A percentile compares a stretch with the other conserved stretches of the same genome.
Evolutionary conservation across 2,329 filamentous ascomycete species (phyloP).

Genomic region (Fusarium sp.): DNA sequence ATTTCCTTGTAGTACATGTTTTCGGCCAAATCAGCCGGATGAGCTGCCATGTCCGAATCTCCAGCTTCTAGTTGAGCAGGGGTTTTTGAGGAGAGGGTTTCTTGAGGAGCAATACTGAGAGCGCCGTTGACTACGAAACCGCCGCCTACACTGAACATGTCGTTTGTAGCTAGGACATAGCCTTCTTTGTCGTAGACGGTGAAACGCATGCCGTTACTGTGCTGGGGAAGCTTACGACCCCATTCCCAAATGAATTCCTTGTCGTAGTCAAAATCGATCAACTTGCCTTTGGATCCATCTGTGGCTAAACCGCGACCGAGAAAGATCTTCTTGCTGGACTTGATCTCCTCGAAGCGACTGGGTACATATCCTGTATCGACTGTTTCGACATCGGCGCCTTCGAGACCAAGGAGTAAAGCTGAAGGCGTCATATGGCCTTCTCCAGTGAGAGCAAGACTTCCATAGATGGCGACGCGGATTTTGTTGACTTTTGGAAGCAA

Average conservation of each 20-base stretch:
- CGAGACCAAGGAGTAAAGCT: conserved; percentile 62
- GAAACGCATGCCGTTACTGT: conserved; percentile 66
- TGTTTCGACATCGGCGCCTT: conserved; percentile 62
- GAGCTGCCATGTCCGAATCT: conserved; percentile 39
- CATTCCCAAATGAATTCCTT: conserved; percentile 64
- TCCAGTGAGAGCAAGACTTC: conserved; percentile 63
- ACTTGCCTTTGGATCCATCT: conserved; percentile 54
- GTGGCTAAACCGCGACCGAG: conserved; percentile 57
- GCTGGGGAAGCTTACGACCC: conserved; percentile 63
- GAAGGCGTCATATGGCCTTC: conserved; percentile 66
- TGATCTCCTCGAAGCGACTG: conserved; percentile 60
- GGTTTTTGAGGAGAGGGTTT: conserved; percentile 27
- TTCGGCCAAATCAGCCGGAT: conserved; percentile 63
- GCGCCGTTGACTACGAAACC: conserved; percentile 65
- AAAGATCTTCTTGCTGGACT: conserved; percentile 58
- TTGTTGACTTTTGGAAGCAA: conserved; percentile 60
- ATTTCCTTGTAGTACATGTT: conserved; percentile 67
- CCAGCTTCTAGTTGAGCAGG: conserved; percentile 23
- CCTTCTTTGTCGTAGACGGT: conserved; percentile 63
- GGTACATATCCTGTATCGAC: conserved; percentile 64
- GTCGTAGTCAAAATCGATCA: conserved; percentile 63
- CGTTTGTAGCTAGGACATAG: conserved; percentile 61
- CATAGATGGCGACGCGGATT: conserved; percentile 63
- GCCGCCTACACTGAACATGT: conserved; percentile 65
- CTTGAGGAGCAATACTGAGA: conserved; percentile 56